Evolutionary conservation across 2,329 filamentous ascomycete genomes (phyloP).

Genomic region (Trichoderma pleuroti): DNA sequence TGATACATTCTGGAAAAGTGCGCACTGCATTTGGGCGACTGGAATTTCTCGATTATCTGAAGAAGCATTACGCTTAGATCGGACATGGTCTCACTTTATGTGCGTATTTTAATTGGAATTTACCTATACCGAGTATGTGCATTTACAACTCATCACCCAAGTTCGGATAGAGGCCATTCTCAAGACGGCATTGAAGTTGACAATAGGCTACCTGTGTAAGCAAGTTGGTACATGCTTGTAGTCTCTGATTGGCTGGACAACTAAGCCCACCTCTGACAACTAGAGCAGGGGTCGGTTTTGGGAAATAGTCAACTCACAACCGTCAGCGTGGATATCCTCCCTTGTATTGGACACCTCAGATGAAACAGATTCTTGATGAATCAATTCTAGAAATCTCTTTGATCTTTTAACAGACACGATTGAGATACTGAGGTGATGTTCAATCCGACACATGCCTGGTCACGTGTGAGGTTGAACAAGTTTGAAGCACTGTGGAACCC

Average conservation of each 20-base stretch:
- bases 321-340: not conserved
- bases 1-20: not conserved
- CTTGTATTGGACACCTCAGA: not conserved
- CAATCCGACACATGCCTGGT: not conserved
- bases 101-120: too few relatives aligned
- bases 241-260: slow-evolving; percentile 15
- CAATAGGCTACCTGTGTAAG: not conserved
- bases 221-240: not conserved
- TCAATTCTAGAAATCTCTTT: too few relatives aligned
- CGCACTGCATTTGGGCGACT: not conserved
- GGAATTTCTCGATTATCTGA: not conserved
- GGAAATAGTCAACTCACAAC: not conserved
- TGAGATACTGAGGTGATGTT: not conserved
- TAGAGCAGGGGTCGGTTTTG: not conserved
- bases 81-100: not conserved
- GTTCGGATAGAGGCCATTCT: not conserved
- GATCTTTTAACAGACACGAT: not conserved
- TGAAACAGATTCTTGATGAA: not conserved
- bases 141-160: not conserved
- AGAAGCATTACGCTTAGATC: not conserved
- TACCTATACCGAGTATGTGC: not conserved
- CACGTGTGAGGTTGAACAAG: not conserved
- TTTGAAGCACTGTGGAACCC: not conserved
- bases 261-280: not conserved
- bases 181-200: not conserved